These are phyloP conservation scores for Trichocomaceae sp. DNA, from an alignment of 2,329 filamentous ascomycete species.

Conservation along the genomic window DNA sequence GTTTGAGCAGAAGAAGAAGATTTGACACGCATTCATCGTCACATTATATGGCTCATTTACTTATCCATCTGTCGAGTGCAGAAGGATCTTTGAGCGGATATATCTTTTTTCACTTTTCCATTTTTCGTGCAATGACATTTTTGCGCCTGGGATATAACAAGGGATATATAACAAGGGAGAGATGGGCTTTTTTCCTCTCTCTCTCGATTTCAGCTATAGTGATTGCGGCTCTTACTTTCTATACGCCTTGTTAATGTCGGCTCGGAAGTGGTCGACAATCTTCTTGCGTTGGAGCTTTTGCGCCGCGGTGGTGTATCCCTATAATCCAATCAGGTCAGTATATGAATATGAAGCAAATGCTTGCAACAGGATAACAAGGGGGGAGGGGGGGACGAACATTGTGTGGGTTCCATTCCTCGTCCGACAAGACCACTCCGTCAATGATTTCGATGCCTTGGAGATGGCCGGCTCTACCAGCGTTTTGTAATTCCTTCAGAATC, in stretches of 20 bases:
- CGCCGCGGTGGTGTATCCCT: conserved; percentile 62
- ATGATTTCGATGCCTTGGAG: conserved; percentile 39
- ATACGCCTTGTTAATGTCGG: conserved; percentile 58
- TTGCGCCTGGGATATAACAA: background rate
- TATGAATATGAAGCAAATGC: background rate
- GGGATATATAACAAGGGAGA: background rate
- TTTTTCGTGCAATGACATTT: background rate
- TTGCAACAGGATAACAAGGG: too few relatives aligned
- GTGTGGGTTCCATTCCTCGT: conserved; percentile 42
- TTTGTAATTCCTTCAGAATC: conserved; percentile 37
- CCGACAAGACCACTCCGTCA: conserved; percentile 38
- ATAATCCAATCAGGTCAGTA: conserved; percentile 23
- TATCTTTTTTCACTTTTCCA: background rate
- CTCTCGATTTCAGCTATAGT: too few relatives aligned
- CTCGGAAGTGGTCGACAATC: conserved; percentile 56
- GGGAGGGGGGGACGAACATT: conserved; percentile 36
- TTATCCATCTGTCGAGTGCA: background rate
- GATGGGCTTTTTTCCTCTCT: too few relatives aligned
- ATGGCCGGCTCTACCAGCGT: conserved; percentile 29
- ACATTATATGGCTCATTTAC: background rate
- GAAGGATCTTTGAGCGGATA: background rate
- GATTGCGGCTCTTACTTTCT: conserved; percentile 18
- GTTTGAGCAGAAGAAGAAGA: background rate
- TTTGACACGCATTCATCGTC: background rate
- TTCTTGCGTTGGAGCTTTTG: conserved; percentile 67